Evolutionary conservation across 1,284 basidiomycete species (phyloP), one percentile per base, ranked within the genome.

Genomic region (Cryptococcus maquisensis): DNA sequence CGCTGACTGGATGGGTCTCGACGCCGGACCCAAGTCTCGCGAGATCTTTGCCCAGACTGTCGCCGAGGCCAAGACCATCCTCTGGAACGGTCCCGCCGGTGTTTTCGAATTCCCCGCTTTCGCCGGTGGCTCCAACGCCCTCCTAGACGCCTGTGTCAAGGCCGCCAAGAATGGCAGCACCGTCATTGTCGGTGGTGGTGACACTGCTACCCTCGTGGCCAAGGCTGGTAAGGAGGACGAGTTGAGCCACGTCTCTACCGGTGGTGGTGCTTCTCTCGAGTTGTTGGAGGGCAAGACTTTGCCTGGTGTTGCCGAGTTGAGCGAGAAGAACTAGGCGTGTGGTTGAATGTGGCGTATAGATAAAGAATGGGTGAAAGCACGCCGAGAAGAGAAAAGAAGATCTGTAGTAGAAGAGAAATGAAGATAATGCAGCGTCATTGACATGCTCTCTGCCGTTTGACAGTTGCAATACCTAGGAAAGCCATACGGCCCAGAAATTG

Each of bases 51-150:
- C 80, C 49, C 71, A 86, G 66, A 85, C 92, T 23, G 93, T 98
- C 57, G 75, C 86, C 54, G 85, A 89, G 71, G 82, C 92, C 60
- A 98, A 94, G 83, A 98, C 96, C 46, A 94, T 98, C 75, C 86
- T 98, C 57, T 98, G 95, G 94, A 98, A 98, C 75, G 95, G 92
- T 49, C 94, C 95, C 40, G 89, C 95, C 44, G 95, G 95, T 69
- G 95, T 98, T 35, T 98, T 98, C 76, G 95, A 98, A 78, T 96
- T 98, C 81, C 84, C 88, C 49, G 85, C 85, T 46, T 98, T 98
- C 68, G 88, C 93, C 9, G 80, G 80, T 42, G 95, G 94, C 45
- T 96, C 93, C 18, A 84, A 85, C 73, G 79, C 86, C 18, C 84
- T 97, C 56, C 85, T 98, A 39, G 85, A 92, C 55, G 92, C 91